These are phyloP conservation scores for Sphaerostilbella broomeana DNA, from an alignment of 2,329 filamentous ascomycete genomes.

Conservation along the genomic window DNA sequence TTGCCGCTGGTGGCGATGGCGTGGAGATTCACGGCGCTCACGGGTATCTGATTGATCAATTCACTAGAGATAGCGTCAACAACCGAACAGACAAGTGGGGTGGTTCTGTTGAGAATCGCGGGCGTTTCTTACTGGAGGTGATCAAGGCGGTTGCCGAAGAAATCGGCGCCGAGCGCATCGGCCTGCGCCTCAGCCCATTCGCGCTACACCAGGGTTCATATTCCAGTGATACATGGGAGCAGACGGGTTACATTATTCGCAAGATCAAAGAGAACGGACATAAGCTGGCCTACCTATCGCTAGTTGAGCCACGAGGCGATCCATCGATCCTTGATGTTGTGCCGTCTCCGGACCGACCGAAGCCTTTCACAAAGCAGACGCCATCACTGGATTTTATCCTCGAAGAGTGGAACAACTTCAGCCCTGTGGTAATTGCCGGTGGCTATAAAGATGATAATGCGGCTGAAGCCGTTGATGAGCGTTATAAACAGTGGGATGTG, in stretches of 20 bases:
- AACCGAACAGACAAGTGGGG: conserved; percentile 48
- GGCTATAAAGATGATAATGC: conserved; percentile 20
- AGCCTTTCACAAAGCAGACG: neutral
- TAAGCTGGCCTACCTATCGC: conserved; percentile 1
- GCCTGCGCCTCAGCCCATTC: conserved; percentile 51
- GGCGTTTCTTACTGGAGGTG: conserved; percentile 44
- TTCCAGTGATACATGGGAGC: conserved; percentile 23
- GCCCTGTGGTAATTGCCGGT: conserved; percentile 24
- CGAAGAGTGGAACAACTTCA: conserved; percentile 4
- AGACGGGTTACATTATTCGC: conserved; percentile 22
- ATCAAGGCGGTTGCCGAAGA: conserved; percentile 34
- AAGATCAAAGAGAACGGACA: conserved; percentile 18
- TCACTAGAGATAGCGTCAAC: conserved; percentile 47
- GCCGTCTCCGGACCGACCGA: neutral
- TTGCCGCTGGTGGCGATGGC: conserved; percentile 62
- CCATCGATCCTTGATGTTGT: too few species aligned
- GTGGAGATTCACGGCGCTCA: conserved; percentile 56
- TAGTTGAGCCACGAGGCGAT: conserved; percentile 3
- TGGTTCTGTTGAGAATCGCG: conserved; percentile 47
- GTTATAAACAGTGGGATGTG: conserved; percentile 17
- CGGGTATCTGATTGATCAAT: conserved; percentile 59
- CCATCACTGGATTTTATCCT: conserved; percentile 2
- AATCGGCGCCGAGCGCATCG: conserved; percentile 44
- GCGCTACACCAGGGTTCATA: conserved; percentile 24
- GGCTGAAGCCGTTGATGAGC: conserved; percentile 13